Percentiles rank a stretch among this genome's conserved stretches.
These are phyloP conservation scores for Hyphopichia khmerensis DNA, from an alignment of 1,139 yeast genomes.

Conservation along the genomic window DNA sequence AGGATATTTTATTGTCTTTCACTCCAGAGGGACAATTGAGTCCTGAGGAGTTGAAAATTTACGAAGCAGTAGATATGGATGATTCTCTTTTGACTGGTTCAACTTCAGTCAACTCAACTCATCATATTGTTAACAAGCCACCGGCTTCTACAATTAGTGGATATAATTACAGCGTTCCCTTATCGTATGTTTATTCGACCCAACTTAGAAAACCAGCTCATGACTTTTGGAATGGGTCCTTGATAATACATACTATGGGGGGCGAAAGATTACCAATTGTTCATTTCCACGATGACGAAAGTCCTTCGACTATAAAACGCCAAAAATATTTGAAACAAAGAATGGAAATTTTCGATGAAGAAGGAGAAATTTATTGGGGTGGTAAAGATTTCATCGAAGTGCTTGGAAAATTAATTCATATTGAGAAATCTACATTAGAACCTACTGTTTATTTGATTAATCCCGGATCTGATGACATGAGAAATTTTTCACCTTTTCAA, in stretches of 20 bases:
- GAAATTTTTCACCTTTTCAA: slow-evolving; percentile 68
- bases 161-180: slow-evolving; percentile 62
- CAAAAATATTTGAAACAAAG: slow-evolving; percentile 57
- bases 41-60: slow-evolving; percentile 47
- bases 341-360: slow-evolving; percentile 73
- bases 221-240: slow-evolving; percentile 92
- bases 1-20: slow-evolving; percentile 69
- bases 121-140: slow-evolving; percentile 48
- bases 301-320: slow-evolving; percentile 66
- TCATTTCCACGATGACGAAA: slow-evolving; percentile 90
- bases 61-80: slow-evolving; percentile 54
- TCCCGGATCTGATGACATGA: slow-evolving; percentile 74
- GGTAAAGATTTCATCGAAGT: slow-evolving; percentile 72
- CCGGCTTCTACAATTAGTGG: slow-evolving; percentile 52
- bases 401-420: slow-evolving; percentile 52
- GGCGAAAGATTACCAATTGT: slow-evolving; percentile 75
- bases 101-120: slow-evolving; percentile 1
- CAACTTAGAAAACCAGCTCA: slow-evolving; percentile 80
- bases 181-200: slow-evolving; percentile 67
- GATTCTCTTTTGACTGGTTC: slow-evolving; percentile 23
- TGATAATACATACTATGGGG: slow-evolving; percentile 67
- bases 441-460: slow-evolving; percentile 72
- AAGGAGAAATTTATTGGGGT: slow-evolving; percentile 81
- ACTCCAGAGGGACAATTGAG: slow-evolving; percentile 63
- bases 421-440: slow-evolving; percentile 71